Percentiles rank a stretch among this genome's conserved stretches.
phyloP scores from a whole-genome alignment of 2,329 filamentous ascomycete species.

The Cladophialophora immunda region DNA sequence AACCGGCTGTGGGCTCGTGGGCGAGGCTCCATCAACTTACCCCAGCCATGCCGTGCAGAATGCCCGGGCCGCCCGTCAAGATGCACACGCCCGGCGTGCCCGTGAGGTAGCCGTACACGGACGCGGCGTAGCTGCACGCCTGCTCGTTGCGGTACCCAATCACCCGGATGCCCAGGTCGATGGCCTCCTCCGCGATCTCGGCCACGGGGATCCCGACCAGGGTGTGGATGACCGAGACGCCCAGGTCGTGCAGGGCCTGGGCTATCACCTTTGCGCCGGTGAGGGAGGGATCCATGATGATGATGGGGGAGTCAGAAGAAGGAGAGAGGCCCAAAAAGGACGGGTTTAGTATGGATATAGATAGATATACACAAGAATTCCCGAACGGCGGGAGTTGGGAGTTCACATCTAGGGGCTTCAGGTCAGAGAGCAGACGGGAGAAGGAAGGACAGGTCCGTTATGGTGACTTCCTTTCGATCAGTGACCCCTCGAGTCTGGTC shows the following conservation, averaged over 20 bases:
- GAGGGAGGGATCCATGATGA: constrained; percentile 22
- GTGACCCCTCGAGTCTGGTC: background rate
- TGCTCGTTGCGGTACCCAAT: constrained; percentile 68
- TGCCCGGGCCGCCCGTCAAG: constrained; percentile 67
- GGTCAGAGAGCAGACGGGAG: too few relatives aligned
- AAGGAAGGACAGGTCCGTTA: too few relatives aligned
- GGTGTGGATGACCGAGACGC: constrained; percentile 62
- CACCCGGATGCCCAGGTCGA: constrained; percentile 65
- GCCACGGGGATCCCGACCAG: constrained; percentile 65
- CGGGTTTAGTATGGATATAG: too few relatives aligned
- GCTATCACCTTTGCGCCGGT: constrained; percentile 59
- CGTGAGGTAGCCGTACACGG: constrained; percentile 66
- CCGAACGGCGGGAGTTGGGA: too few relatives aligned
- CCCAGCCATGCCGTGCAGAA: constrained; percentile 66
- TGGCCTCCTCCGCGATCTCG: constrained; percentile 65
- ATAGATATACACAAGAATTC: too few relatives aligned
- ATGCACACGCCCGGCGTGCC: constrained; percentile 65
- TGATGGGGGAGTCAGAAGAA: too few relatives aligned
- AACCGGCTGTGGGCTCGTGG: too few relatives aligned
- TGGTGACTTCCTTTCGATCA: too few relatives aligned
- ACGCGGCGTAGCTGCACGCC: constrained; percentile 66
- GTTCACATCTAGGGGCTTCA: too few relatives aligned
- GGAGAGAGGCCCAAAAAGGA: too few relatives aligned
- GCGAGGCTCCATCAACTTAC: too few relatives aligned
- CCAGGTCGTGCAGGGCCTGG: constrained; percentile 57